Evolutionary conservation across 371 early-diverging fungal species (phyloP), one percentile per base, ranked within the genome.

Genomic region (Haplosporangium sp.): DNA sequence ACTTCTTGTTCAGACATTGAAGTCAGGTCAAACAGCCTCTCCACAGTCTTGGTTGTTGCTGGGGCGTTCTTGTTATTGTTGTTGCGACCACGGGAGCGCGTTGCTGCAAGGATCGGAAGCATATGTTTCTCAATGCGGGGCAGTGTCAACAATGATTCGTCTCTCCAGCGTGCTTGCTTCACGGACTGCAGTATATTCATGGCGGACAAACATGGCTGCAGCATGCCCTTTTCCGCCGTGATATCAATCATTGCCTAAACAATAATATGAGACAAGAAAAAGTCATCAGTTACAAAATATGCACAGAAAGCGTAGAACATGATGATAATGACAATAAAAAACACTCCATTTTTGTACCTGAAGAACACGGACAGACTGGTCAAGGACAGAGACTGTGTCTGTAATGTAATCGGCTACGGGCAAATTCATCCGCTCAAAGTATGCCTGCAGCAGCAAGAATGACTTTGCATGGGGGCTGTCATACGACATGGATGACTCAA

Each of bases 201-300:
- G 13, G 91, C 85, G 0, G 87, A 91, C 47, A 94, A 73, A 23
- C 88, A 81, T 0, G 91, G 89, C 0, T 73, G 74, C 59, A 94
- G 57, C 55, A 85, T 87, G 0, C 95, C 95, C 59, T 86, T 82
- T 65, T 92, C 91, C 0, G 92, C 93, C 0, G 92, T 84, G 0
- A 96, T 89, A 68, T 97, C 97, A 52, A 96, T 89, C 95, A 97
- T 94, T 8, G 98, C 96, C 86, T 95, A 90, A 23, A 83, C 11
- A 52, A 21, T 13, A 36, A n/a, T 11, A 55, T 54, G 18, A 64
- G 14, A 58, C 9, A 21, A 55, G n/a, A 3, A n/a, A 18, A 29
- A 55, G 2, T n/a, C n/a, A n/a, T 42, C 18, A 29, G 29, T 47
- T 23, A 40, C 21, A 40, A 36, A 37, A 7, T 0, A 11, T 21